Conservation (phyloP, 2,329 filamentous ascomycete genomes). For the Thielaviopsis euricoi region DNA sequence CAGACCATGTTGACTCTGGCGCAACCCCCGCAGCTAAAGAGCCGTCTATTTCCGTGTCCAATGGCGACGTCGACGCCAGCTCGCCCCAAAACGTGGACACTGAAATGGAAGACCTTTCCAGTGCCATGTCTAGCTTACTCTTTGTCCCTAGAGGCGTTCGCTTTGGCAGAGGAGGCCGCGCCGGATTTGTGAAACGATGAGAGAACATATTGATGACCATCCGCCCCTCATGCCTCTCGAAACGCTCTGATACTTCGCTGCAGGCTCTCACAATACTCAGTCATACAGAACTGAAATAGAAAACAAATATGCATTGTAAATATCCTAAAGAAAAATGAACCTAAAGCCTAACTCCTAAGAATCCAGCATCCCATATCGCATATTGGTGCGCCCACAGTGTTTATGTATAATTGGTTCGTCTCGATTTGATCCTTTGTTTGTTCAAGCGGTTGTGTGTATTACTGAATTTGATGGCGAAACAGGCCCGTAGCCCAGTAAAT, state of each 20-base stretch:
- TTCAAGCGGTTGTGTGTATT: too few relatives aligned
- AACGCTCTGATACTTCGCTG: neutral
- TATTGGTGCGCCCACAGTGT: neutral
- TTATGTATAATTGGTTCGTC: neutral
- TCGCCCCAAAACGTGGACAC: slow-evolving; percentile 22
- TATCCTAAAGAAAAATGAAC: neutral
- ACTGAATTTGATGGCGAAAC: too few relatives aligned
- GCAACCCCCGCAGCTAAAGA: too few relatives aligned
- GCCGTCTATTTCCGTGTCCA: neutral
- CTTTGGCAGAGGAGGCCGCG: slow-evolving; percentile 43
- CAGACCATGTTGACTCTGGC: too few relatives aligned
- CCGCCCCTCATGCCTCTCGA: too few relatives aligned
- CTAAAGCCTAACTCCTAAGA: slow-evolving; percentile 2
- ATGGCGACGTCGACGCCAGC: neutral
- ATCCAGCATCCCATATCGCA: neutral
- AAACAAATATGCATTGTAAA: neutral
- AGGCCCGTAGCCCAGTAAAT: too few relatives aligned
- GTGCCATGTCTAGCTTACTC: slow-evolving; percentile 53
- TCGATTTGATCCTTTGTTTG: too few relatives aligned
- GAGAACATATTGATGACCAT: too few relatives aligned
- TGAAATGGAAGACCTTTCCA: slow-evolving; percentile 45
- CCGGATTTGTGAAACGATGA: slow-evolving; percentile 35
- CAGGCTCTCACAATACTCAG: neutral
- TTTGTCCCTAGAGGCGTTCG: slow-evolving; percentile 53
- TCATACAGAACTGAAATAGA: neutral